Evolutionary conservation across 2,329 filamentous ascomycete species (phyloP), one percentile per base, ranked within the genome.

Genomic region (Delphinella strobiligena): DNA sequence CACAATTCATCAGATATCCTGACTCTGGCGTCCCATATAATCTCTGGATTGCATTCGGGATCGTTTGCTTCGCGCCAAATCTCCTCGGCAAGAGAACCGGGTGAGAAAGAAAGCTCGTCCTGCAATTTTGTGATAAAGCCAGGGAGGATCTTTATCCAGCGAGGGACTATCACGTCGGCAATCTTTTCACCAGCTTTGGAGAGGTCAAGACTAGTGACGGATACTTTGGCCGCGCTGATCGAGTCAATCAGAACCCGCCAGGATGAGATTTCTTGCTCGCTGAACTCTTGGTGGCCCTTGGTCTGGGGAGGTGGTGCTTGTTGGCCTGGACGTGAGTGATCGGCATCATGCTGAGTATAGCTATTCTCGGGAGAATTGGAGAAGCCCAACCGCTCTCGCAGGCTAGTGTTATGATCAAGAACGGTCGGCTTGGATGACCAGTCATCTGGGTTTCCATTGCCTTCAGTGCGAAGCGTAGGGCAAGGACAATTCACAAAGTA

Each of bases 41-140:
- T 93, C 56, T 98, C 91, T 0, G 89, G 89, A 50, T 96, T 85
- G 46, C 83, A 68, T 35, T 76, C 68, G 0, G 87, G 77, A 54
- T 96, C 84, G 42, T 87, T 82, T 1, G 91, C 86, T 52, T 96
- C 89, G 47, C 71, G 69, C 91, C 91, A 96, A 43, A 98, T 91
- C 49, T 95, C 84, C 54, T 93, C 82, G 10, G 89, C 86, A 31
- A 98, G 66, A 1, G 87, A 93, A 1, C 87, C 89, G 0, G 86
- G 83, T 0, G 81, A 76, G 76, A 91, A 81, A 24, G 85, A 91
- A 12, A 95, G 68, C 61, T 96, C 89, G 16, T 75, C 75, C 56
- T 94, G 87, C 24, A 96, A 71, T 59, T 94, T 95, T 44, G 75
- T 72, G 40, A 93, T 66, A 40, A 84, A 86, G 3, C 69, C 78